phyloP scores from a whole-genome alignment of 2,329 filamentous ascomycete genomes.

The Hirsutella rhossiliensis region DNA sequence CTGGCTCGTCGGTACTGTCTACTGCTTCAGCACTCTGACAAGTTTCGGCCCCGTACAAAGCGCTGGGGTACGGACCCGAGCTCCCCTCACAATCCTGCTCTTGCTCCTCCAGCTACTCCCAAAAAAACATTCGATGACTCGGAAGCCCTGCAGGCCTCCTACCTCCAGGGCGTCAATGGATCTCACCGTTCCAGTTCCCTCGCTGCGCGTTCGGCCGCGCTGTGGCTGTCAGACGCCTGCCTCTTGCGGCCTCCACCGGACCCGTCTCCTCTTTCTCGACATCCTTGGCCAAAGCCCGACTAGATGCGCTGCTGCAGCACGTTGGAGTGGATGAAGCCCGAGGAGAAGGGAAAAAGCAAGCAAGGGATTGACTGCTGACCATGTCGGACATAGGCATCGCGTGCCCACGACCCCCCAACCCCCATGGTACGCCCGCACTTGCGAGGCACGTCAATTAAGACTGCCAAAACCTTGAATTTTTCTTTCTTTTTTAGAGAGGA shows the following conservation, averaged over 20 bases:
- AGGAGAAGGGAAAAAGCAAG: background rate
- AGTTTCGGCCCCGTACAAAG: too few species aligned
- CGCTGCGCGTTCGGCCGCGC: background rate
- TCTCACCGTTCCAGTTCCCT: background rate
- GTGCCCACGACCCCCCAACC: background rate
- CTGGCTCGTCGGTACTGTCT: too few species aligned
- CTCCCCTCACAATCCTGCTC: too few species aligned
- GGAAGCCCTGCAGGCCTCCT: too few species aligned
- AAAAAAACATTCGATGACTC: too few species aligned
- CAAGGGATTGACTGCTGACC: background rate
- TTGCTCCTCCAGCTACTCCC: too few species aligned
- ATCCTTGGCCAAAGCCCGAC: background rate
- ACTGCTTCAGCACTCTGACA: too few species aligned
- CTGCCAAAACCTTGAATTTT: too few species aligned
- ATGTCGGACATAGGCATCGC: background rate
- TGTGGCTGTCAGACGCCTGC: background rate
- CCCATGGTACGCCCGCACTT: background rate
- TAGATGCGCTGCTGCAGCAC: conserved; percentile 1
- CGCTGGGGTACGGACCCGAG: too few species aligned
- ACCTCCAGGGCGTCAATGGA: background rate
- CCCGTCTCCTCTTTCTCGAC: background rate
- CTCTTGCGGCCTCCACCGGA: background rate
- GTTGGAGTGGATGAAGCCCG: background rate
- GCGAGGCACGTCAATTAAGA: too few species aligned
- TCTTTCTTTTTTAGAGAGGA: too few species aligned